Base-by-base conservation (phyloP, 768 basidiomycete genomes). In the Mycena olivaceomarginata region DNA sequence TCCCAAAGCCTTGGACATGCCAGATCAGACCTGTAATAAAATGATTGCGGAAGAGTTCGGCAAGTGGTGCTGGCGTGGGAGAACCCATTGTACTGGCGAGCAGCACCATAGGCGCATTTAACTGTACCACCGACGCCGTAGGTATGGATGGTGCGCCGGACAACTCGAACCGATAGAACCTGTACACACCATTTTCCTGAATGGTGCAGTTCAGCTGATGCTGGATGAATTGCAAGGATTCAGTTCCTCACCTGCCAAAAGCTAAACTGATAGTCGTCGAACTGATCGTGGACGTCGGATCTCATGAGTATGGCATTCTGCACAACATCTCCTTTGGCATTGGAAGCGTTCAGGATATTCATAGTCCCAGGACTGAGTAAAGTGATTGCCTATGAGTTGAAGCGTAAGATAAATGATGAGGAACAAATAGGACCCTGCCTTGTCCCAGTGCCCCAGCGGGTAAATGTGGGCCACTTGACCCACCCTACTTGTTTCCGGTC, bases 191-290 rank as follows among this genome's bases (percentile, higher is more conserved):
- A 37, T 62, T 12, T 39, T 41, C 20, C 62, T 63, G 31, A 41
- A 16, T 9, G 40, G 39, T 18, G 16, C 16, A 9, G 12, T 13
- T 41, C 39, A 63, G 62, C 7, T 41, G 25, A 63, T 63, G 13
- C 39, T 18, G 39, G 25, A 16, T 41, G 62, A 40, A 12, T 63
- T 48, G n/a, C n/a, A n/a, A 46, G 20, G 13, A 45, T 45, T 45
- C 43, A 45, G 43, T 7, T 45, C n/a, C 43, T 25, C 65, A 66
- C 65, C 65, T 10, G n/a, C 65, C 65, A 66, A 45, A 25, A 66
- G 15, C 65, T 45, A 48, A 45, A 66, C 45, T 66, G 45, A 66
- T 66, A 66, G 45, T 66, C 43, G 31, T 66, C 65, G n/a, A 66
- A 66, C 45, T 66, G 65, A 18, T 66, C 65, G n/a, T 66, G 65